Evolutionary conservation across 805 yeast genomes (phyloP), one percentile per base, ranked within the genome.

Genomic region (Saturnispora serradocipensis): DNA sequence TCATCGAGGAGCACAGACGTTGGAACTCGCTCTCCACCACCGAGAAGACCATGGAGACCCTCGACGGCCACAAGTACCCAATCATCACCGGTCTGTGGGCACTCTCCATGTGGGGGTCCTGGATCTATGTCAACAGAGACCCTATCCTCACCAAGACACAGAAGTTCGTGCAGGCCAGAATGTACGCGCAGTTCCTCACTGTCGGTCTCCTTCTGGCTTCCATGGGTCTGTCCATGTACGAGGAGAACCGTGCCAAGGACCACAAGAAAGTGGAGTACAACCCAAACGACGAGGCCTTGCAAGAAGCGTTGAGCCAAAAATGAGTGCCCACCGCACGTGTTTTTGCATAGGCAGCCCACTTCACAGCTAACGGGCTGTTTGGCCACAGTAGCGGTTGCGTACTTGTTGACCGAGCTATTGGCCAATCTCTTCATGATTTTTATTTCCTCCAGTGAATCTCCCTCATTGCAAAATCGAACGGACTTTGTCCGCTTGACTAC

Each of bases 151-250:
- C 87, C 50, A 76, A 74, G 56, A 70, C 93, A 5, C 95, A 88
- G 70, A 88, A 86, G 66, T 79, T 86, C 46, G 93, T 85, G 34
- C 90, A 84, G 64, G 95, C 95, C 32, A 82, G 95, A 77, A 87
- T 87, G 86, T 87, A 87, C 64, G 95, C 95, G 10, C 95, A 88
- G 67, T 86, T 84, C 57, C 68, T 86, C 50, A 85, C 95, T 1
- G 89, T 88, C 50, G 76, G 77, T 10, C 69, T 87, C 55, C 69
- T 87, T 57, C 67, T 87, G 50, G 88, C 82, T 22, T 80, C 93
- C 0, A 76, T 88, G 61, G 81, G 81, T 48, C 68, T 83, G 57
- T 73, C 82, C 44, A 75, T 81, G 68, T 82, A 80, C 56, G 88
- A 84, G 59, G 81, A 77, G 56, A 76, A 80, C 58, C 66, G 50